Percentiles rank a stretch among this genome's conserved stretches.
Conservation (phyloP, 257 asterid species). For the Craterostigma plantagineum region DNA sequence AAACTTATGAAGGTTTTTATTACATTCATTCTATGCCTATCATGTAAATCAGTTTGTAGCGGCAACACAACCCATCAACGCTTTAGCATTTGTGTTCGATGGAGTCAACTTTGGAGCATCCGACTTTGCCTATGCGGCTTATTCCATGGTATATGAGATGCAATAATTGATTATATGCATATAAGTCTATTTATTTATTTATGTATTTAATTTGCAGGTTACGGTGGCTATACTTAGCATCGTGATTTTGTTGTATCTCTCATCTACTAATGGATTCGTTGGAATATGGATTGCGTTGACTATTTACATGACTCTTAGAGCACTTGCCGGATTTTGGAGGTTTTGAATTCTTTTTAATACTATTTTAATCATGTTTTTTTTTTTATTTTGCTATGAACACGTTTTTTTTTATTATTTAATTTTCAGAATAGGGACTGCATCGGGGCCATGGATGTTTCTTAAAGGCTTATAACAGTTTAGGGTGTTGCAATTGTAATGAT, state of each 20-base stretch:
- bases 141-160: conserved; percentile 23
- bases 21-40: not conserved
- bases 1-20: not conserved
- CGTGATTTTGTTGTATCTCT: conserved; percentile 13
- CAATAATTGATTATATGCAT: not conserved
- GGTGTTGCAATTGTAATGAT: too few relatives aligned
- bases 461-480: conserved; percentile 8
- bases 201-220: conserved; percentile 12
- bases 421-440: conserved; percentile 33
- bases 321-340: conserved; percentile 28
- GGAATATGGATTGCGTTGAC: conserved; percentile 31
- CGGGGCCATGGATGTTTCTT: conserved; percentile 35
- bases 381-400: not conserved
- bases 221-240: conserved; percentile 16
- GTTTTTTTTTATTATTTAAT: conserved; percentile 3
- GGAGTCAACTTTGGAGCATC: conserved; percentile 44
- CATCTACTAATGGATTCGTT: conserved; percentile 19
- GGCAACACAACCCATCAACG: conserved; percentile 31
- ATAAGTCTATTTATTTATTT: too few relatives aligned
- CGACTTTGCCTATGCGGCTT: conserved; percentile 31
- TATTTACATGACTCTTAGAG: conserved; percentile 30
- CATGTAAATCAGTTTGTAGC: conserved; percentile 25
- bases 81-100: conserved; percentile 37
- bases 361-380: not conserved
- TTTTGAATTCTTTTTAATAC: not conserved